Conservation (phyloP, 73 alveolate genomes). For the Tetrahymena elliotti region DNA sequence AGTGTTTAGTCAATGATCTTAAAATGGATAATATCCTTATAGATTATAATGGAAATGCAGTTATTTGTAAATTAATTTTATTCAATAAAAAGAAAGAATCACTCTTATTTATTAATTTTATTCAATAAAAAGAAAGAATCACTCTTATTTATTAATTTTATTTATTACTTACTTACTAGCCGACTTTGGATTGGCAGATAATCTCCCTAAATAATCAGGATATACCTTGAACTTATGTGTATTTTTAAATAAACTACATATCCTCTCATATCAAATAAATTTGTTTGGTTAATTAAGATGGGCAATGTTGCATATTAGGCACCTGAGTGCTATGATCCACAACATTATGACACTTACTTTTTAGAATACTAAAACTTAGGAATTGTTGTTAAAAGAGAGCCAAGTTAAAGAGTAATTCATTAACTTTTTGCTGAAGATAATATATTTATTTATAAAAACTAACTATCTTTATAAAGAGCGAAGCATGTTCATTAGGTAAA, state of each 20-base stretch:
- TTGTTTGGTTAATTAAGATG: not conserved
- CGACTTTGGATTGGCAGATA: not conserved
- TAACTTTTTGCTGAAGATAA: no score
- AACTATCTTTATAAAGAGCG: not conserved
- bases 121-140: not conserved
- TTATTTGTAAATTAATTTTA: not conserved
- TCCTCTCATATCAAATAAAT: not conserved
- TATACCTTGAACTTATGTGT: not conserved
- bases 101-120: not conserved
- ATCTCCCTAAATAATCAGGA: not conserved
- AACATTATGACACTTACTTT: not conserved
- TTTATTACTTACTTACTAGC: not conserved
- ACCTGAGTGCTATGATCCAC: not conserved
- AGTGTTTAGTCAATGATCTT: not conserved
- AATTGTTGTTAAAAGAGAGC: not conserved
- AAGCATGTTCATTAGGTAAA: not conserved
- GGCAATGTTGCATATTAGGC: not conserved
- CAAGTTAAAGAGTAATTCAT: not conserved
- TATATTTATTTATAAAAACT: not conserved
- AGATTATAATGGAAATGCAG: not conserved
- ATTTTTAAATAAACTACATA: not conserved
- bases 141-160: no score
- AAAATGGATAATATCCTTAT: not conserved
- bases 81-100: not conserved
- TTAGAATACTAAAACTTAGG: not conserved